Evolutionary conservation across 805 yeast species (phyloP).

Genomic region (Pichia thaimueangensis): DNA sequence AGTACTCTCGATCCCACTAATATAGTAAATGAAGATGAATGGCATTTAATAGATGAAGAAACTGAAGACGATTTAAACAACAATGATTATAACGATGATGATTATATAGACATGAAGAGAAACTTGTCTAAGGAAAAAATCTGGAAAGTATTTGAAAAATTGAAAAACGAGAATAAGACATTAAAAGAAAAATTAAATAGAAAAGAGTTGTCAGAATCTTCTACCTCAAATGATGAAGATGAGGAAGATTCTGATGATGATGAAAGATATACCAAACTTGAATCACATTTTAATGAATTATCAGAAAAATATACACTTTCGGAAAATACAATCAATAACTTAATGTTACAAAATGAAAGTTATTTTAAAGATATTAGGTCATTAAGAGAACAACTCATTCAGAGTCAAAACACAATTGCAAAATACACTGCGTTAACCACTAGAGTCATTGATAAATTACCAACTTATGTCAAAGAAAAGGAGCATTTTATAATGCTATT

Average conservation of each 20-base stretch:
- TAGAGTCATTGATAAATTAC: conserved; percentile 11
- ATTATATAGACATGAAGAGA: conserved; percentile 4
- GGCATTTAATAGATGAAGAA: conserved; percentile 15
- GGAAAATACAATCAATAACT: conserved; percentile 12
- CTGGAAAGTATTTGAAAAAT: conserved; percentile 9
- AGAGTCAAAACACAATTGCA: conserved; percentile 2
- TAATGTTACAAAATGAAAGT: conserved; percentile 10
- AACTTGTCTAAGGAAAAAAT: not conserved
- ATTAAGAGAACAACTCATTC: conserved; percentile 7
- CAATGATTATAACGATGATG: not conserved
- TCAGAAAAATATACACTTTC: conserved; percentile 1
- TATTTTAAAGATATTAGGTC: conserved; percentile 10
- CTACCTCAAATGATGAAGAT: conserved; percentile 9
- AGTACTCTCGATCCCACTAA: not conserved
- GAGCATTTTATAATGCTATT: conserved; percentile 6
- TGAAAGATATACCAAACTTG: conserved; percentile 13
- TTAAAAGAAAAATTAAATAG: conserved; percentile 14
- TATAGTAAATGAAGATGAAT: conserved; percentile 6
- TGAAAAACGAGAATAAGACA: conserved; percentile 14
- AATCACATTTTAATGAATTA: conserved; percentile 10
- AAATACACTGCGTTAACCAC: conserved; percentile 4
- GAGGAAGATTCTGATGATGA: no score
- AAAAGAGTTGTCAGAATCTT: conserved; percentile 16
- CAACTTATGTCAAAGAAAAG: conserved; percentile 9
- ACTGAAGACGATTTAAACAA: conserved; percentile 4